phyloP scores from a whole-genome alignment of 192 early-diverging fungal genomes.

The Dissophora ornata region DNA sequence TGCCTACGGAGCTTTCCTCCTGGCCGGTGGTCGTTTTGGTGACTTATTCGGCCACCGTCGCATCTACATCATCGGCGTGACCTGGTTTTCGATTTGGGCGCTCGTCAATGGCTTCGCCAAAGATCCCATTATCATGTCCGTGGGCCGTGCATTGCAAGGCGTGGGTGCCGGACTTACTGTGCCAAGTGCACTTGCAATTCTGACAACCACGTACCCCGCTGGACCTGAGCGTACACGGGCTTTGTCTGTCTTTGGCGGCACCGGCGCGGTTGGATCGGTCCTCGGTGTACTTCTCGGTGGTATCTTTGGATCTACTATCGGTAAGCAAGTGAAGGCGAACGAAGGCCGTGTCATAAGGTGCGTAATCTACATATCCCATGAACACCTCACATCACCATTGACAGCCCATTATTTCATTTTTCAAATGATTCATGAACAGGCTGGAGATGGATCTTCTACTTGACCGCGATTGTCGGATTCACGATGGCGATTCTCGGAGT shows the following conservation, averaged over 20 bases:
- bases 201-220: conserved; percentile 21
- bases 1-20: conserved; percentile 32
- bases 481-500: conserved; percentile 21
- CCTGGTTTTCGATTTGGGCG: conserved; percentile 18
- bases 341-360: no score
- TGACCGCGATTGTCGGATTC: conserved; percentile 20
- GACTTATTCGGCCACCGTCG: conserved; percentile 35
- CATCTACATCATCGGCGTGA: conserved; percentile 9
- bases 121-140: conserved; percentile 25
- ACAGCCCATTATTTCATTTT: no score
- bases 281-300: conserved; percentile 24
- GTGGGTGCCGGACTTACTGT: conserved; percentile 32
- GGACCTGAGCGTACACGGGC: conserved; percentile 20
- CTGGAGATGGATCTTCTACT: conserved; percentile 45
- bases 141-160: conserved; percentile 30
- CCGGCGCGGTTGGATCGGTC: conserved; percentile 21
- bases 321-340: no score
- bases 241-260: conserved; percentile 23
- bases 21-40: conserved; percentile 22
- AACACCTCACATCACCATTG: no score
- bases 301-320: conserved; percentile 16
- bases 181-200: conserved; percentile 21
- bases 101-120: conserved; percentile 25
- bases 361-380: no score
- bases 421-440: no score